These are phyloP conservation scores for Conticribra guillardii DNA, from an alignment of 108 stramenopile genomes.

Conservation along the genomic window DNA sequence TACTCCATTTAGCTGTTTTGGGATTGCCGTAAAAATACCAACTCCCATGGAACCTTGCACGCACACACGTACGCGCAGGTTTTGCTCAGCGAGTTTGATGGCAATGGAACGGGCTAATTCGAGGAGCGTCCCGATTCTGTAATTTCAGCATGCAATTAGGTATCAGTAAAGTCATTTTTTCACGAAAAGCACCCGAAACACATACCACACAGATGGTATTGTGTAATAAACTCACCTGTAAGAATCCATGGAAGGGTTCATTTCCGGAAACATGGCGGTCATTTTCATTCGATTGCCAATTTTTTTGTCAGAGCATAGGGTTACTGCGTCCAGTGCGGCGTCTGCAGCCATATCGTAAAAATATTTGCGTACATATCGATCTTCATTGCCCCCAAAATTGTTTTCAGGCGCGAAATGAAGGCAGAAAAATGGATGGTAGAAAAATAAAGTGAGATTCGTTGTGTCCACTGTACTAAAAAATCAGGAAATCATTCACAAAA, in stretches of 20 bases:
- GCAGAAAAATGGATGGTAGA: too few relatives aligned
- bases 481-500: neutral
- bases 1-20: constrained; percentile 84
- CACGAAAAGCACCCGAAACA: too few relatives aligned
- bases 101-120: constrained; percentile 77
- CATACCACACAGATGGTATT: neutral
- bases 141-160: constrained; percentile 1
- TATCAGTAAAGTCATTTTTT: too few relatives aligned
- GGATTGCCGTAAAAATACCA: constrained; percentile 84
- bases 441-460: too few relatives aligned
- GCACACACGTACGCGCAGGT: constrained; percentile 81
- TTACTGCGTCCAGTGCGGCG: constrained; percentile 72
- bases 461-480: neutral
- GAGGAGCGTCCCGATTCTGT: constrained; percentile 78
- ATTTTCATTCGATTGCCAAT: constrained; percentile 83
- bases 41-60: constrained; percentile 89
- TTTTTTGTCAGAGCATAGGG: constrained; percentile 66
- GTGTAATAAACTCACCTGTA: constrained; percentile 77
- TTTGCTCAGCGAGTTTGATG: constrained; percentile 77
- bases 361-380: constrained; percentile 82
- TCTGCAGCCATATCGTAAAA: constrained; percentile 82
- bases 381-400: too few relatives aligned
- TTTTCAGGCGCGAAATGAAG: too few relatives aligned
- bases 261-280: constrained; percentile 82
- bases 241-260: constrained; percentile 86